These are phyloP conservation scores for Yamadazyma tumulicola DNA, from an alignment of 805 yeast species.

Conservation along the genomic window DNA sequence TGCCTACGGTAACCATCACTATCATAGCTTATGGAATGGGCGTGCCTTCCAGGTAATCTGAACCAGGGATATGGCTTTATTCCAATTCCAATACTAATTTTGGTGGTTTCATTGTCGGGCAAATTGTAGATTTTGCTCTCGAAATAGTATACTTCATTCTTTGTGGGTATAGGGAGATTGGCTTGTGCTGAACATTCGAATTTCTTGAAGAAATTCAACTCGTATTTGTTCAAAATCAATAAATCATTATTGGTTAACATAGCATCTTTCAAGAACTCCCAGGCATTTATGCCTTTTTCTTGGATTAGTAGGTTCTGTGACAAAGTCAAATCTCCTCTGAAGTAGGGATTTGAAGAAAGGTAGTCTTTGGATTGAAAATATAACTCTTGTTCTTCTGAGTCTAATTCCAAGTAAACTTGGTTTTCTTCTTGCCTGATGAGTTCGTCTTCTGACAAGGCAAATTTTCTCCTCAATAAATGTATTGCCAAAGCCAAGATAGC, in stretches of 20 bases:
- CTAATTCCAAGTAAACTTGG: slow-evolving; percentile 54
- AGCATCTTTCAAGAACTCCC: slow-evolving; percentile 71
- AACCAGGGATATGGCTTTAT: slow-evolving; percentile 92
- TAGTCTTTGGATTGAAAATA: slow-evolving; percentile 63
- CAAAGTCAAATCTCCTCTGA: slow-evolving; percentile 44
- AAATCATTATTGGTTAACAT: slow-evolving; percentile 55
- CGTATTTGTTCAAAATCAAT: slow-evolving; percentile 62
- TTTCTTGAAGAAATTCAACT: slow-evolving; percentile 54
- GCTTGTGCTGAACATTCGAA: slow-evolving; percentile 69
- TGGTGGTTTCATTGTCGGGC: slow-evolving; percentile 51
- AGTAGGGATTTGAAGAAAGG: slow-evolving; percentile 29
- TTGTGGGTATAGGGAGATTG: slow-evolving; percentile 79
- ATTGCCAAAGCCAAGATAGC: slow-evolving; percentile 5
- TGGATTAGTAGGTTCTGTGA: slow-evolving; percentile 68
- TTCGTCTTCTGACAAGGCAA: slow-evolving; percentile 44
- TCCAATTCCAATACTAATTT: slow-evolving; percentile 73
- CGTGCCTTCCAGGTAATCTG: slow-evolving; percentile 88
- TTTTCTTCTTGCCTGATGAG: slow-evolving; percentile 56
- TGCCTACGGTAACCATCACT: slow-evolving; percentile 76
- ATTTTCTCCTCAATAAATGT: slow-evolving; percentile 7
- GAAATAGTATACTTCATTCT: slow-evolving; percentile 83
- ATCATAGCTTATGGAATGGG: slow-evolving; percentile 82
- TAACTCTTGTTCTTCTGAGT: slow-evolving; percentile 66
- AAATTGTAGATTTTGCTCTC: slow-evolving; percentile 80
- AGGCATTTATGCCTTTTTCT: slow-evolving; percentile 85